Evolutionary conservation across 345 rosid species (phyloP), one percentile per base, ranked within the genome.

Genomic region (Brassica incana): DNA sequence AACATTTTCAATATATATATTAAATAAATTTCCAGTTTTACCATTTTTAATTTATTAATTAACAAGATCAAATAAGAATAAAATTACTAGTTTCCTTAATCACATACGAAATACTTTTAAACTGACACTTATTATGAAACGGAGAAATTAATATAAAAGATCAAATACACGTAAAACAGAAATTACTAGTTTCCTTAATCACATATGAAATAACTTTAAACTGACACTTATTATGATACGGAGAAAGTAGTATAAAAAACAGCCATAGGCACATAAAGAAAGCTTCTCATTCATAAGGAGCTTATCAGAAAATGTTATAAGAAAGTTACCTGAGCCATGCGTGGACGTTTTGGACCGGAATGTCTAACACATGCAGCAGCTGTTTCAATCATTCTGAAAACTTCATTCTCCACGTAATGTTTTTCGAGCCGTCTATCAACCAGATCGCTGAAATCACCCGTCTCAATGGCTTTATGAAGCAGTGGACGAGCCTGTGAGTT

Each of bases 321-420:
- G 5, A 72, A 25, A 3, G 43, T 76, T 69, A 96, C 98, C 97
- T 90, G 95, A 65, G 66, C 88, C 98, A 96, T 96, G 40, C 97
- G 92, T 10, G 98, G 98, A 69, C 98, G 84, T 79, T 93, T 93
- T 36, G 92, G 85, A 78, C 89, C 92, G 5, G 95, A 90, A 78
- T 92, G 98, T 80, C 98, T 92, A 60, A 93, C 90, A 76, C 99
- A 96, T 35, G 99, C 99, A 18, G 97, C 97, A 63, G 98, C 98
- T 1, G 92, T 90, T 86, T 93, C 97, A 5, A 90, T 80, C 99
- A 96, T 96, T 73, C 89, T 90, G 67, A 86, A 56, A 79, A 96
- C 79, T 66, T 96, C 94, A 43, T 82, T 71, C 85, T 96, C 97
- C 38, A 90, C 92, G 3, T 93, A 93, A 62, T 79, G 87, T 65